phyloP scores from a whole-genome alignment of 768 basidiomycete genomes.

The Psilocybe cubensis region DNA sequence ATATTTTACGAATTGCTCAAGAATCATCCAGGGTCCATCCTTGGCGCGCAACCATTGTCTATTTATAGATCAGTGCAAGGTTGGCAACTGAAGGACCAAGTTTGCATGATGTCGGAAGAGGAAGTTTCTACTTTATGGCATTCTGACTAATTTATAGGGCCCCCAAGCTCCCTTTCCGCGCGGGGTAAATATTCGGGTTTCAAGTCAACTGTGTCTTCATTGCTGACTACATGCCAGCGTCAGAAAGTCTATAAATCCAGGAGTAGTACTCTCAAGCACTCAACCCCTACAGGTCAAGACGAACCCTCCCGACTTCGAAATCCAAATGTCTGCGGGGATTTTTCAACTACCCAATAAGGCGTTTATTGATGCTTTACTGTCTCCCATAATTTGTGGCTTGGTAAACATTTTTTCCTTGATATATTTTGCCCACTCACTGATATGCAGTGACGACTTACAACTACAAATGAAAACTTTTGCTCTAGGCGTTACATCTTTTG shows the following conservation, averaged over 20 bases:
- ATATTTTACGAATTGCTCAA: too few species aligned
- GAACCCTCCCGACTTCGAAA: background rate
- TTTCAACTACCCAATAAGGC: background rate
- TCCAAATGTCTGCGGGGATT: background rate
- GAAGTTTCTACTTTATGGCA: background rate
- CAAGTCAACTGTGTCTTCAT: background rate
- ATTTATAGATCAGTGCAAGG: background rate
- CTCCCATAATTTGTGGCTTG: background rate
- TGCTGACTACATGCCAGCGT: background rate
- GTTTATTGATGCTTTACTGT: background rate
- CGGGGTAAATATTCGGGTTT: background rate
- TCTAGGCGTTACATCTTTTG: background rate
- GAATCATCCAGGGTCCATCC: background rate
- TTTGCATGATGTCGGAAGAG: background rate
- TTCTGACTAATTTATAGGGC: background rate
- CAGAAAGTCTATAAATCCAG: background rate
- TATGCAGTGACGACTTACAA: too few species aligned
- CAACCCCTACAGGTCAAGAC: background rate
- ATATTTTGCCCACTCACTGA: too few species aligned
- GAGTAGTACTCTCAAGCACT: background rate
- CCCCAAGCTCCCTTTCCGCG: background rate
- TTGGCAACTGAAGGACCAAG: background rate
- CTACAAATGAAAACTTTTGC: background rate
- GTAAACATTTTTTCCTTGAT: background rate
- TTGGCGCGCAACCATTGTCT: background rate